These are phyloP conservation scores for Boletus vinaceobasis DNA, from an alignment of 768 basidiomycete genomes.

Conservation along the genomic window DNA sequence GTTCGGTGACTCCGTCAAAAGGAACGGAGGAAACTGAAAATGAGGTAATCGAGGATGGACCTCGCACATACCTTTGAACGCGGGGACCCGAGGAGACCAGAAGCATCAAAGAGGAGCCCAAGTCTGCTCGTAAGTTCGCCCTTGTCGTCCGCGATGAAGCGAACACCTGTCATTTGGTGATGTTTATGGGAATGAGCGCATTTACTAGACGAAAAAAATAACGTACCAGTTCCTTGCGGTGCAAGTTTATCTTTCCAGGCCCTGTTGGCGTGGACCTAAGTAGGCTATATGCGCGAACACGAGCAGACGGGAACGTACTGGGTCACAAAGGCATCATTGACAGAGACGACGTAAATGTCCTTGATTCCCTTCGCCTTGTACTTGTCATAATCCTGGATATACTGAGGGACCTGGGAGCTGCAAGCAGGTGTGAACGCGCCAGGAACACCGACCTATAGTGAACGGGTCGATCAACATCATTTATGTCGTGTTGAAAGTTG, in stretches of 20 bases:
- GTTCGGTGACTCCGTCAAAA: neutral
- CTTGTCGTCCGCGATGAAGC: slow-evolving; percentile 68
- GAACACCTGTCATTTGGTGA: slow-evolving; percentile 38
- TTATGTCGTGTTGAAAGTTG: neutral
- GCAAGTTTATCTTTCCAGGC: slow-evolving; percentile 68
- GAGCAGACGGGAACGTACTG: slow-evolving; percentile 28
- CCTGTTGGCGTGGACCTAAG: slow-evolving; percentile 30
- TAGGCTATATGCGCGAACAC: slow-evolving; percentile 3
- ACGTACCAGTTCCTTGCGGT: slow-evolving; percentile 52
- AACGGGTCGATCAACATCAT: neutral
- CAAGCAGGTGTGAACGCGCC: slow-evolving; percentile 78
- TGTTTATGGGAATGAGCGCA: neutral
- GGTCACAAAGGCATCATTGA: slow-evolving; percentile 78
- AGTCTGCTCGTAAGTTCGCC: slow-evolving; percentile 51
- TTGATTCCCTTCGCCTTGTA: slow-evolving; percentile 77
- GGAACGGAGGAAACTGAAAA: neutral
- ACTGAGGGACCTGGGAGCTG: slow-evolving; percentile 58
- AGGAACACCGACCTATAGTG: slow-evolving; percentile 61
- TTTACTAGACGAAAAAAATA: neutral
- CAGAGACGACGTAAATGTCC: slow-evolving; percentile 65
- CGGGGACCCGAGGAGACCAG: slow-evolving; percentile 58
- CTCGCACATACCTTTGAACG: slow-evolving; percentile 53
- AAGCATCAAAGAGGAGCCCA: slow-evolving; percentile 62
- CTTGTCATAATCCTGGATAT: slow-evolving; percentile 61
- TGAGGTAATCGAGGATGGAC: too few species aligned